Evolutionary conservation across 2,329 filamentous ascomycete genomes (phyloP), one percentile per base, ranked within the genome.

Genomic region (Trichoderma lentiforme): DNA sequence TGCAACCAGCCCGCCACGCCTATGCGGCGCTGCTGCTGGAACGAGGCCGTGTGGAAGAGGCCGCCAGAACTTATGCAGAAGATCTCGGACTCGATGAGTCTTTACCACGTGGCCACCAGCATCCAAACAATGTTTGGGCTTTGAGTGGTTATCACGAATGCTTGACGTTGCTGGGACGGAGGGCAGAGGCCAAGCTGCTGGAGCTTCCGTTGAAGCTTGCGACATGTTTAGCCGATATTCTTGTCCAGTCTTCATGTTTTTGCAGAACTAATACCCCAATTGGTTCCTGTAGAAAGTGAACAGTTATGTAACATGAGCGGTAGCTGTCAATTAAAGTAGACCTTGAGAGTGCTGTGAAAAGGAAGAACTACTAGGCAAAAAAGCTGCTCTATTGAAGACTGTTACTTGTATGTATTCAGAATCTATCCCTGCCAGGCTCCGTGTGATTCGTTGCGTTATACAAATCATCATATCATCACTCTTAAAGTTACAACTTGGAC

Each of bases 81-180:
- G 89, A 92, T 74, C 79, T 92, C 12, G 90, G 90, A 0, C 77
- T 90, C 7, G 84, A 87, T 72, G 82, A 84, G 18, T 47, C 87
- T 85, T 3, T 79, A 93, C 6, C 89, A 90, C 1, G 84, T 91
- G 28, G 87, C 89, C 1, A 80, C 87, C 87, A 88, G 73, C 92
- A 93, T 79, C 89, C 87, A 6, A 90, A 90, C 64, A 94, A 93
- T 74, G 88, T 94, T 0, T 94, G 92, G 92, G 87, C 90, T 26
- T 79, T 94, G 73, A 89, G 92, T 76, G 92, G 92, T 0, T 91
- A 89, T 73, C 86, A 92, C 72, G 92, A 93, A 80, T 93, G 91
- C 76, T 18, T 80, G 85, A 56, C 14, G 21, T 66, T 56, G 21
- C 47, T 66, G 15, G 15, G 67, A 74, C 2, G 80, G 78, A 0